phyloP scores from a whole-genome alignment of 306 rosid species.

The Glycine latifolia region DNA sequence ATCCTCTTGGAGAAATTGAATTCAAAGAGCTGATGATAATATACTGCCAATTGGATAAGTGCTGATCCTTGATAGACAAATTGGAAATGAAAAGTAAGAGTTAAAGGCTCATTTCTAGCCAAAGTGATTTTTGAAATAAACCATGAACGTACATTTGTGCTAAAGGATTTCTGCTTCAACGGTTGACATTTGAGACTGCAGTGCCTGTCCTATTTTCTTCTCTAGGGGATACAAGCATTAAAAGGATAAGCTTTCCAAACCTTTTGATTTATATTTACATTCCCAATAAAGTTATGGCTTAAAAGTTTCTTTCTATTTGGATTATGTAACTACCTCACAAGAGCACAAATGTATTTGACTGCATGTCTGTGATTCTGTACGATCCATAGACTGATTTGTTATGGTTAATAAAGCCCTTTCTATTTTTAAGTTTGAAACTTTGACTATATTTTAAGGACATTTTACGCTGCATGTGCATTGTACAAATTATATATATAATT shows the following conservation, averaged over 20 bases:
- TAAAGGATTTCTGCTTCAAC: conserved; percentile 6
- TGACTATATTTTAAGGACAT: too few species aligned
- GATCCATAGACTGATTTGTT: neutral
- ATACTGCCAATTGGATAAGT: neutral
- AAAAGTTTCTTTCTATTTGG: neutral
- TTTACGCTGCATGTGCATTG: too few species aligned
- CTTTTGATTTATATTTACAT: conserved; percentile 15
- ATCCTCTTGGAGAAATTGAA: conserved; percentile 82
- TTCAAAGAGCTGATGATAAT: conserved; percentile 63
- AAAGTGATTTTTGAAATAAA: conserved; percentile 23
- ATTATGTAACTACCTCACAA: conserved; percentile 7
- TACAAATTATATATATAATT: too few species aligned
- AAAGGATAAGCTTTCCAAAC: neutral
- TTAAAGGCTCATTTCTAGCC: conserved; percentile 23
- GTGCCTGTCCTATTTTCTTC: conserved; percentile 32
- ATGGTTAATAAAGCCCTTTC: neutral
- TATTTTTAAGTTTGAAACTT: too few species aligned
- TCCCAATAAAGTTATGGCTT: conserved; percentile 5
- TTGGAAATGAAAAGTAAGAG: neutral
- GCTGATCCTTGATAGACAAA: conserved; percentile 21
- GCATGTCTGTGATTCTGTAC: neutral
- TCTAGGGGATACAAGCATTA: conserved; percentile 7
- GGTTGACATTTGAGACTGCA: neutral
- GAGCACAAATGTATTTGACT: conserved; percentile 14
- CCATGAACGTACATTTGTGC: neutral